Base-by-base conservation (phyloP, 2,329 filamentous ascomycete species). In the Pezicula radicicola region DNA sequence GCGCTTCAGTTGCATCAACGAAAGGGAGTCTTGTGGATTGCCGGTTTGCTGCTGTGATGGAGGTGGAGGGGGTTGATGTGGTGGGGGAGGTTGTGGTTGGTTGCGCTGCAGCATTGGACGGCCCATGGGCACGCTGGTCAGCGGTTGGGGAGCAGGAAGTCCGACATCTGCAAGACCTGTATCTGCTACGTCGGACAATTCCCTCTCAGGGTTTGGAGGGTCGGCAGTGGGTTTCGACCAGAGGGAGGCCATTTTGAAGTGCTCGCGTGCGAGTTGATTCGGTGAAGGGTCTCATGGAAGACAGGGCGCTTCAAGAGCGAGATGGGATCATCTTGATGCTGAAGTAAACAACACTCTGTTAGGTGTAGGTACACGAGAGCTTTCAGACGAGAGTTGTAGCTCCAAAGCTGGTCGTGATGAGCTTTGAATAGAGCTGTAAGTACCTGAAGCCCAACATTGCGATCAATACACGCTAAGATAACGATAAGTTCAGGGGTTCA, bases 1-100 rank as follows among this genome's bases (percentile, higher is more conserved):
- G 58, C 82, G 83, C 57, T 83, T 81, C 46, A 93, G 75, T 69
- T 93, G 88, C 55, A 84, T 79, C 41, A 93, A 74, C 33, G 88
- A 92, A 27, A 93, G 76, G 15, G 88, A 92, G 70, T 92, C 88
- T 21, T 75, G 68, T 65, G 81, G 60, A 74, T 76, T 66, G 25
- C 55, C 60, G 16, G 59, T 49, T 44, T 63, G 62, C 43, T 63
- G 60, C 12, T 64, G 54, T 52, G 62, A 42, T 40, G 66, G 64
- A 25, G 65, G 60, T 12, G 63, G 62, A 18, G 62, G 63, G 42
- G 67, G 61, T 53, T 60, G 69, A 46, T 68, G 60, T 10, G 68
- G 62, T 36, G 68, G 67, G 43, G 68, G 63, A 52, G 66, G 61
- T 50, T 70, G 68, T 42, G 68, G 67, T 54, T 70, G 70, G 41